Evolutionary conservation across 2,329 filamentous ascomycete genomes (phyloP), one percentile per base, ranked within the genome.

Genomic region (Fusarium ramigenum): DNA sequence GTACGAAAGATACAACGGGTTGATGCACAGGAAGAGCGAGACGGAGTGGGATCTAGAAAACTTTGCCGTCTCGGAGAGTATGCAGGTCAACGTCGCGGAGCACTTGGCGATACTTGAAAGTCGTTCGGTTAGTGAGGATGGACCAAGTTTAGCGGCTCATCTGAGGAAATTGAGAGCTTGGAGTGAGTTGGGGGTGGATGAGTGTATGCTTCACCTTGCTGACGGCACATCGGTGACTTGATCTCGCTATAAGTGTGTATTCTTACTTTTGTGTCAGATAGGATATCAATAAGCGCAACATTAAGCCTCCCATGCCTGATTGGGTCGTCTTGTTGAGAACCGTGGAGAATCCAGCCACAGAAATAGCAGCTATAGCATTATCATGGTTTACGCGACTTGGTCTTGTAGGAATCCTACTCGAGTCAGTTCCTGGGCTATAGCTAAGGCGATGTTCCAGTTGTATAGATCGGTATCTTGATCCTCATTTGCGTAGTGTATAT

Each of bases 41-140:
- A 49, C 28, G 0, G 46, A n/a, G 5, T 49, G 28, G 46, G 15
- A 49, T n/a, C 28, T 49, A 18, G 28, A 49, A 15, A 32, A n/a
- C 28, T 49, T 32, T 9, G 1, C 28, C 0, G 28, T 18, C 21
- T 49, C 21, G 0, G 28, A 21, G 0, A 32, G 15, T 0, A 49
- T 49, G 28, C 15, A 49, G 4, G 21, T 32, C 0, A 32, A 32
- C 9, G 46, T 49, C 5, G 3, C 15, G 15, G 28, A 49, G 15
- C 28, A 49, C 2, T 9, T 49, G 10, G 46, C 21, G 7, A 49
- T 32, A 3, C 46, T 49, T 18, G 46, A 32, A 5, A n/a, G 21
- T 21, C 21, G 28, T n/a, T 32, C 28, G 0, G 0, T 4, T 18
- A 15, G 15, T n/a, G 3, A 12, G 9, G 2, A 4, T 12, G 46